Evolutionary conservation across 1,284 basidiomycete species (phyloP).

Genomic region (Apiotrichum mycotoxinovorans): DNA sequence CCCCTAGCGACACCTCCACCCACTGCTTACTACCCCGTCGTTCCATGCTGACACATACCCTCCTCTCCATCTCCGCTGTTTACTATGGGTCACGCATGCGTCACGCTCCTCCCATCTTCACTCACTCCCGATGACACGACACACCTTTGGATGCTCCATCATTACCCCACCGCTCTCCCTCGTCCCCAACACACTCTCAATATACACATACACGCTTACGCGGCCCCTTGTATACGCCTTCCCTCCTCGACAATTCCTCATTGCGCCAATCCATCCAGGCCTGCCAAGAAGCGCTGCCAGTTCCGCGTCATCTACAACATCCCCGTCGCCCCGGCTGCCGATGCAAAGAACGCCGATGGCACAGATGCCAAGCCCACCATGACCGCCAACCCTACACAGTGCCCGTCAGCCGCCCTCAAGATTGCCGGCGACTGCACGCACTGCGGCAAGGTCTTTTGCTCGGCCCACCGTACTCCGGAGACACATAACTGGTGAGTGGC

Average conservation of each 20-base stretch:
- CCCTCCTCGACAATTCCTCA: too few relatives aligned
- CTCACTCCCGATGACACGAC: too few relatives aligned
- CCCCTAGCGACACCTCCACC: neutral
- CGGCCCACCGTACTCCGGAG: constrained; percentile 50
- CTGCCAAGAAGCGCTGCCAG: constrained; percentile 50
- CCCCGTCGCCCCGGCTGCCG: constrained; percentile 28
- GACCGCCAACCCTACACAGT: constrained; percentile 46
- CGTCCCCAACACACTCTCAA: neutral
- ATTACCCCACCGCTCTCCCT: neutral
- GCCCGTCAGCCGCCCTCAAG: constrained; percentile 47
- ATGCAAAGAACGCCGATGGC: constrained; percentile 14
- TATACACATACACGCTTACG: neutral
- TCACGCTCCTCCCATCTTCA: neutral
- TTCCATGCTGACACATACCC: constrained; percentile 3
- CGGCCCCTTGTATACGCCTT: neutral
- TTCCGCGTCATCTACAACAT: constrained; percentile 50
- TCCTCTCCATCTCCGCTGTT: constrained; percentile 1
- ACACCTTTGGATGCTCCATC: neutral
- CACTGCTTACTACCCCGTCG: neutral
- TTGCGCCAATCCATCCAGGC: constrained; percentile 39
- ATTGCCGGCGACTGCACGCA: constrained; percentile 52
- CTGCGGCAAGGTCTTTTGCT: constrained; percentile 49
- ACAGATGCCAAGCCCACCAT: constrained; percentile 26
- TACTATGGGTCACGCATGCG: neutral
- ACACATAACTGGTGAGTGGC: constrained; percentile 50